Evolutionary conservation across 2,329 filamentous ascomycete species (phyloP), one percentile per base, ranked within the genome.

Genomic region (Fusarium anthophilum): DNA sequence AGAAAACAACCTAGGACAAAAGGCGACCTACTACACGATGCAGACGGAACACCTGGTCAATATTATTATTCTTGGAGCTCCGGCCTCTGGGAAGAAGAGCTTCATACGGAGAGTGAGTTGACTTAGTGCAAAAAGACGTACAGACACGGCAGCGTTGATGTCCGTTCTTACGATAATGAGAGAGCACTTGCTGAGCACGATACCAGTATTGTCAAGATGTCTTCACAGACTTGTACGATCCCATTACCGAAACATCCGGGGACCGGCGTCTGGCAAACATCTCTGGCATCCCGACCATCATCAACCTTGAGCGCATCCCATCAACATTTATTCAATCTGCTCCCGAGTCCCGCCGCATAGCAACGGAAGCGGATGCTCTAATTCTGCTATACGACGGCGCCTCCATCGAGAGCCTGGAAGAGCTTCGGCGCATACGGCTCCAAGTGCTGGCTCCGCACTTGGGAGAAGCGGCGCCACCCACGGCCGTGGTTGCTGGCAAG

Each of bases 61-160:
- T 26, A 73, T 76, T 43, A 61, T 76, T 48, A 39, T 76, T 24
- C 60, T 75, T 13, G 74, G 74, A 47, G 71, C 64, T 32, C 57
- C 63, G 20, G 56, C 39, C 30, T 50, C 65, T n/a, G 74, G 74
- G 22, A 76, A 76, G 60, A 67, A 73, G 60, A 69, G 71, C 44
- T 64, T 76, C n/a, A 70, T 75, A 64, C 53, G 71, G 26, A 65
- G 74, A 54, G 74, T 76, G 37, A 71, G 74, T 63, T 45, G 43
- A 51, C 48, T 51, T n/a, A n/a, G 39, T n/a, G 35, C 24, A 26
- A 48, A 28, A 39, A 12, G 30, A 55, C 18, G 17, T n/a, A 69
- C 37, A 18, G 32, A 39, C 30, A 38, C 17, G 10, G 28, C 57
- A 30, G 22, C 38, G 38, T 18, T 35, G 44, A 15, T n/a, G 45